Evolutionary conservation across 331 rosid genomes (phyloP), one percentile per base, ranked within the genome.

Genomic region (Quercus phellos): DNA sequence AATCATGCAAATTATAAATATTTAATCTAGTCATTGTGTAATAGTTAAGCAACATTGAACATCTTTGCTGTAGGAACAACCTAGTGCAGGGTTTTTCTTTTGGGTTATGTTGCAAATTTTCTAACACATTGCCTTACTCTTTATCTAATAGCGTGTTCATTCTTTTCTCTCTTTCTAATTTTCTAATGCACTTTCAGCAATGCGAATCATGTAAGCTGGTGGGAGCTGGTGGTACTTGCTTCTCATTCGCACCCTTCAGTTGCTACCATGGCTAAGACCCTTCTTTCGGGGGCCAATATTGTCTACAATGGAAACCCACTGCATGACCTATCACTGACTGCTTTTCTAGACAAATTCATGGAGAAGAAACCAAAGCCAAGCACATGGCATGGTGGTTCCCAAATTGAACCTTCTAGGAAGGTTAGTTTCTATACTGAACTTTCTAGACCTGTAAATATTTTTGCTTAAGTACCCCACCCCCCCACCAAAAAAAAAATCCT

Each of bases 181-280:
- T 38, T 79, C 58, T 55, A 22, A 30, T 80, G 75, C 78, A 51
- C 11, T 19, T 59, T 83, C 94, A 95, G 99, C 85, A 95, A 95
- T 75, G 99, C 94, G 6, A 96, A 95, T 71, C 89, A 74, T 35
- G 96, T 80, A 61, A 93, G 98, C 82, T 95, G 99, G 98, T 91
- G 96, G 98, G 99, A 95, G 89, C 83, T 92, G 68, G 67, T 86
- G 51, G 97, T 87, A 50, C 96, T 95, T 68, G 96, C 99, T 78
- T 92, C 97, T n/a, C 98, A 92, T 79, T 88, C 88, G 67, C 97
- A 95, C 81, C 99, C 98, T 18, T 92, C 99, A 9, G 99, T 95
- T 70, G 82, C 99, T 43, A 95, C 92, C 51, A 91, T 91, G 98
- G 99, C 99, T 42, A 79, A 35, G 72, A 92, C 98, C 10, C 90